Conservation (phyloP, 129 eudicot species). For the Chrysanthemum lavandulifolium region DNA sequence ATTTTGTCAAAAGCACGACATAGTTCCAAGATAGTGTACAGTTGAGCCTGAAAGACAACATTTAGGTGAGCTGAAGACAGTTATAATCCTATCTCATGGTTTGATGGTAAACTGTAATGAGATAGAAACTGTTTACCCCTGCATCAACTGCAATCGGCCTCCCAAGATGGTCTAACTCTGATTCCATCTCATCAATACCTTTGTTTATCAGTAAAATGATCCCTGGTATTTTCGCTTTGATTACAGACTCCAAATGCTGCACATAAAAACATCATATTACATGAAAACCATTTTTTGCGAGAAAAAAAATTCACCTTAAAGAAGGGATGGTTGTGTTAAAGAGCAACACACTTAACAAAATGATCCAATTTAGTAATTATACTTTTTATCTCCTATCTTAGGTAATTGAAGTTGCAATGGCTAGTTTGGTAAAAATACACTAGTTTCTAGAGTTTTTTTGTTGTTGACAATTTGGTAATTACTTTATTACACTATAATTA, state of each 20-base stretch:
- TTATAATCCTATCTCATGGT: neutral
- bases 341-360: too few species aligned
- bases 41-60: slow-evolving; percentile 48
- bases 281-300: neutral
- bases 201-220: slow-evolving; percentile 50
- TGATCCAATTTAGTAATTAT: neutral
- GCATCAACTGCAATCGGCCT: slow-evolving; percentile 60
- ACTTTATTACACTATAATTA: too few species aligned
- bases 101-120: neutral
- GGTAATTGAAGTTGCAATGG: too few species aligned
- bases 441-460: too few species aligned
- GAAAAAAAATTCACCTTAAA: slow-evolving; percentile 1
- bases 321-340: too few species aligned
- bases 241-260: slow-evolving; percentile 55
- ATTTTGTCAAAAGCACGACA: slow-evolving; percentile 69
- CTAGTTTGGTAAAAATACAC: too few species aligned
- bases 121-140: slow-evolving; percentile 37
- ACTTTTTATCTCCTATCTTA: too few species aligned
- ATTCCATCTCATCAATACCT: slow-evolving; percentile 59
- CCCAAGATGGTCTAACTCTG: slow-evolving; percentile 51
- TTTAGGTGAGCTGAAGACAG: slow-evolving; percentile 3
- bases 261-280: slow-evolving; percentile 19
- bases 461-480: too few species aligned
- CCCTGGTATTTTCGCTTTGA: slow-evolving; percentile 55
- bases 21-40: slow-evolving; percentile 59